Evolutionary conservation across 805 yeast species (phyloP).

Genomic region (Yueomyces sinensis): DNA sequence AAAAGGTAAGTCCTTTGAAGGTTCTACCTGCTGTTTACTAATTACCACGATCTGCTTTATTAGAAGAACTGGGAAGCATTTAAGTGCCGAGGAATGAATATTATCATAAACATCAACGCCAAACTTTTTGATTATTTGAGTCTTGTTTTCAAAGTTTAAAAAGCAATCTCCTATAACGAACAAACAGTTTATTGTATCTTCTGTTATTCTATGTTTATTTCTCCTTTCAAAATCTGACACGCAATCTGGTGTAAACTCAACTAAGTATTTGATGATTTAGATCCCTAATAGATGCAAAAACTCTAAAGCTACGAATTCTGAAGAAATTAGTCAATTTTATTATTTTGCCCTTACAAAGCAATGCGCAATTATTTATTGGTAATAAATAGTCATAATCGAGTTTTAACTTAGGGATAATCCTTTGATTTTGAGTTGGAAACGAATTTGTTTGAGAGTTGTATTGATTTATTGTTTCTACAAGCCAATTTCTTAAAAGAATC

Average conservation of each 20-base stretch:
- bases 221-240: constrained; percentile 18
- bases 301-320: constrained; percentile 9
- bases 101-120: neutral
- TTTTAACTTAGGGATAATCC: too few relatives aligned
- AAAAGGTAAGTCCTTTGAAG: neutral
- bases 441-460: too few relatives aligned
- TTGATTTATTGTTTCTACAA: too few relatives aligned
- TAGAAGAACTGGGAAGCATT: constrained; percentile 3
- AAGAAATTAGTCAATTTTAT: constrained; percentile 15
- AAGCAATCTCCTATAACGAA: constrained; percentile 16
- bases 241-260: constrained; percentile 20
- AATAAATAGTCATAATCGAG: too few relatives aligned
- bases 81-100: neutral
- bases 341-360: too few relatives aligned
- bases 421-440: too few relatives aligned
- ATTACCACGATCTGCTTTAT: neutral
- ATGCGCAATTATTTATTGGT: too few relatives aligned
- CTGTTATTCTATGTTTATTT: constrained; percentile 13
- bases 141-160: neutral
- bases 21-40: neutral
- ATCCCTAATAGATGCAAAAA: constrained; percentile 19
- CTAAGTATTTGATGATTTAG: constrained; percentile 16
- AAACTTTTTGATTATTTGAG: neutral
- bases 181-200: constrained; percentile 14
- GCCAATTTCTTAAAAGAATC: too few relatives aligned